phyloP scores from a whole-genome alignment of 192 early-diverging fungal species.

The Backusella mclennaniae region DNA sequence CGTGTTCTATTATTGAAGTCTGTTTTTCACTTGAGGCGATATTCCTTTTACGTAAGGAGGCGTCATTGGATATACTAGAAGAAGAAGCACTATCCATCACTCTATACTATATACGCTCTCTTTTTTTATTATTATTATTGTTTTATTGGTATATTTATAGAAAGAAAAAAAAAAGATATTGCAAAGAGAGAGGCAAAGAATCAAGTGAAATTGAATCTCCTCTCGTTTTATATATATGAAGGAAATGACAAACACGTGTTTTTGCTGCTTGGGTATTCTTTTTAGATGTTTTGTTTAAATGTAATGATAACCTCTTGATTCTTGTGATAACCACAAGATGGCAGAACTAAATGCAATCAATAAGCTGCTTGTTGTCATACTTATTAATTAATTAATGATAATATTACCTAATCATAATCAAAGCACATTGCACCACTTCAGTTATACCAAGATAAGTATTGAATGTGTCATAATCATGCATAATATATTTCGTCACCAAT shows the following conservation, averaged over 20 bases:
- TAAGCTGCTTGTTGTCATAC: too few relatives aligned
- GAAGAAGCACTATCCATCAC: constrained; percentile 4
- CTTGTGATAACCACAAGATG: background rate
- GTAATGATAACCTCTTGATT: background rate
- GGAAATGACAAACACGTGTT: background rate
- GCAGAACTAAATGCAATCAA: background rate
- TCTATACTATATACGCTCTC: background rate
- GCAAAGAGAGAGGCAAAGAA: background rate
- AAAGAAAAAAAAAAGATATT: too few relatives aligned
- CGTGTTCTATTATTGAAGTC: background rate
- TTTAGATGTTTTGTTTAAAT: background rate
- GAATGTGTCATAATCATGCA: background rate
- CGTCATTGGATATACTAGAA: constrained; percentile 3
- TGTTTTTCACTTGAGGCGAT: background rate
- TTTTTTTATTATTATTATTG: background rate
- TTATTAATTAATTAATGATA: too few relatives aligned
- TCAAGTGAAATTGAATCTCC: background rate
- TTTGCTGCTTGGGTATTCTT: background rate
- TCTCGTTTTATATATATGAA: background rate
- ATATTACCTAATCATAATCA: constrained; percentile 17
- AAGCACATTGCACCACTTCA: constrained; percentile 7
- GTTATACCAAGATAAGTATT: constrained; percentile 13
- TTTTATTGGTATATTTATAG: background rate
- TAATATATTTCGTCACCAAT: constrained; percentile 9
- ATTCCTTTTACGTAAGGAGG: constrained; percentile 1